These are phyloP conservation scores for Cercospora citrullina DNA, from an alignment of 2,329 filamentous ascomycete species.

Conservation along the genomic window DNA sequence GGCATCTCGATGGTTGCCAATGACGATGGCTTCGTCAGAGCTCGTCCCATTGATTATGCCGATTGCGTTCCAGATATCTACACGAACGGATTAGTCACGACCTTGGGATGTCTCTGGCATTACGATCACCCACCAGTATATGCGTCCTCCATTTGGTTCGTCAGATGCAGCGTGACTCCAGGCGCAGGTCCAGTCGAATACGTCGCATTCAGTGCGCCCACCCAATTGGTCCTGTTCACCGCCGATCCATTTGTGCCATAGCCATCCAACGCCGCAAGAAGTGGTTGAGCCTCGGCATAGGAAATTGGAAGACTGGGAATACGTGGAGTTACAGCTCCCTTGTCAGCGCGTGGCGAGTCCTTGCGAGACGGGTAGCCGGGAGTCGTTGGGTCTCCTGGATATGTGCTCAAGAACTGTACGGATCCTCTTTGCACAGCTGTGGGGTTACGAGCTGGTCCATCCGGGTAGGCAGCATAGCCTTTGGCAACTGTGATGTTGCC, in stretches of 20 bases:
- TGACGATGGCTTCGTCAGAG: slow-evolving; percentile 55
- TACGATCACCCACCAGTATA: slow-evolving; percentile 53
- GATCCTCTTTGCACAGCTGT: slow-evolving; percentile 49
- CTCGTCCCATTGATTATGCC: slow-evolving; percentile 69
- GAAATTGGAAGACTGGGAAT: slow-evolving; percentile 89
- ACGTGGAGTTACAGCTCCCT: slow-evolving; percentile 63
- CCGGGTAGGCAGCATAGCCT: slow-evolving; percentile 46
- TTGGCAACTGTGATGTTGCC: slow-evolving; percentile 39
- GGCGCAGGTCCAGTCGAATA: slow-evolving; percentile 82
- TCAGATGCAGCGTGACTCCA: slow-evolving; percentile 66
- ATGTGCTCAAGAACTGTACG: slow-evolving; percentile 62
- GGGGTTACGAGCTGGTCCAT: slow-evolving; percentile 49
- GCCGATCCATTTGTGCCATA: slow-evolving; percentile 62
- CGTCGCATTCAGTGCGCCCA: slow-evolving; percentile 67
- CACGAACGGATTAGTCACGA: neutral
- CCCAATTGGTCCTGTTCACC: slow-evolving; percentile 60
- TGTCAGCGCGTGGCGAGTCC: slow-evolving; percentile 69
- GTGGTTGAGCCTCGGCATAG: slow-evolving; percentile 75
- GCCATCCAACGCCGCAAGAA: slow-evolving; percentile 79
- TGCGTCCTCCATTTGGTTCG: slow-evolving; percentile 78
- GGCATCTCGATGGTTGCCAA: slow-evolving; percentile 57
- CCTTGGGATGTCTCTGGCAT: neutral
- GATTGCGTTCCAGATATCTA: slow-evolving; percentile 72
- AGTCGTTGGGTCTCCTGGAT: slow-evolving; percentile 72
- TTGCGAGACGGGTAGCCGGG: slow-evolving; percentile 85